phyloP scores from a whole-genome alignment of 1,284 basidiomycete species.

The Megacollybia platyphylla region DNA sequence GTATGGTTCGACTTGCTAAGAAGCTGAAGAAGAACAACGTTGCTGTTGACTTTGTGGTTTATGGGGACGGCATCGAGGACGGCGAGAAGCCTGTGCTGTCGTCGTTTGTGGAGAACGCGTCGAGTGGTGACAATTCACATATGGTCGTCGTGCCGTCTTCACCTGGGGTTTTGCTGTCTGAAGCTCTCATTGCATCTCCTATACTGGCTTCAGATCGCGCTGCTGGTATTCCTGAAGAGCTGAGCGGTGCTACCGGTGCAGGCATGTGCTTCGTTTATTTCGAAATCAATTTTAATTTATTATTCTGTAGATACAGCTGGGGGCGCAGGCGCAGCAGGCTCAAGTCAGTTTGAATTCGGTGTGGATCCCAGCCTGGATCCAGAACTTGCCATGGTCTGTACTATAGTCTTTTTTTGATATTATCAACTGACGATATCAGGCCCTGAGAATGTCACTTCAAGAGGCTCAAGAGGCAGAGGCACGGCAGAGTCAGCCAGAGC shows the following conservation, averaged over 20 bases:
- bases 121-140: slow-evolving; percentile 79
- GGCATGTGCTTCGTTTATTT: slow-evolving; percentile 5
- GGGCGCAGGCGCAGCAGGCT: slow-evolving; percentile 21
- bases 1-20: slow-evolving; percentile 82
- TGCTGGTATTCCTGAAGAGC: slow-evolving; percentile 50
- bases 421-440: slow-evolving; percentile 23
- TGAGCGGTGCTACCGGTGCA: slow-evolving; percentile 37
- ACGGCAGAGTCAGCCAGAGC: slow-evolving; percentile 25
- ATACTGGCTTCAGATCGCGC: slow-evolving; percentile 75
- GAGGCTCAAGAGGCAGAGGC: slow-evolving; percentile 89
- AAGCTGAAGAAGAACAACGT: slow-evolving; percentile 99
- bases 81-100: slow-evolving; percentile 50
- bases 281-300: no score
- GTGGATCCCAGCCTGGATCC: slow-evolving; percentile 94
- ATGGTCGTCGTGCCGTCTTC: slow-evolving; percentile 65
- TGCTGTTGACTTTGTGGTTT: slow-evolving; percentile 84
- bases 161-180: slow-evolving; percentile 73
- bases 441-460: slow-evolving; percentile 94
- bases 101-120: slow-evolving; percentile 69
- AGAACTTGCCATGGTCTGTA: slow-evolving; percentile 86
- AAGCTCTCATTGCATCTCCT: slow-evolving; percentile 71
- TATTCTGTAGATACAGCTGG: neutral
- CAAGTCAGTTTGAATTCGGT: slow-evolving; percentile 73
- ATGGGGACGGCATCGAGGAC: slow-evolving; percentile 62
- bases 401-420: slow-evolving; percentile 2